Evolutionary conservation across 805 yeast species (phyloP), one percentile per base, ranked within the genome.

Genomic region (Priceomyces castillae): DNA sequence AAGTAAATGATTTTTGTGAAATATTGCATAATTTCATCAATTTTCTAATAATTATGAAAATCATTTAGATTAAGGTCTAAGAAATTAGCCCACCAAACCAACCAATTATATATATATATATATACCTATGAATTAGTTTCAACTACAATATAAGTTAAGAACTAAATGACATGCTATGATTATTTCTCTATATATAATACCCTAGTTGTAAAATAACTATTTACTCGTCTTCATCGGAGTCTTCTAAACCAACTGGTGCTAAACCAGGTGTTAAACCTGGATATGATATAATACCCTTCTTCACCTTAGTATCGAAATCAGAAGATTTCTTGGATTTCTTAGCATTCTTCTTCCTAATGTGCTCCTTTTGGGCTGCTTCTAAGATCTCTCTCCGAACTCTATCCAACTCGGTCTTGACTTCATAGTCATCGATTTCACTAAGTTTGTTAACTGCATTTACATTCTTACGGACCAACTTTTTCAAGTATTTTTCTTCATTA

Each of bases 201-300:
- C 6, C 14, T 12, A 9, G 25, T 28, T 28, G 31, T n/a, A 11
- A 28, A 12, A 11, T 10, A 11, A 12, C 15, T 28, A 11, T 11
- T n/a, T 33, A 16, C 23, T 34, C 37, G 4, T 56, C 59, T 4
- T 58, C 56, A 34, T 61, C 66, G 6, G 57, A 51, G 51, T 80
- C 83, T 35, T 78, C 75, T 50, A 73, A 69, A 28, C 81, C 90
- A 18, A 86, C 90, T 25, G 94, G 94, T 1, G 94, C 95, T 62
- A 86, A 73, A 48, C 95, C 95, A 1, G 94, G 95, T 0, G 95
- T 86, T 43, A 86, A 70, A 20, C 94, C 92, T 33, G 86, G 77
- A 47, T 66, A 64, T 3, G 77, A 61, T 48, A 74, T 62, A 30
- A 58, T 53, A 16, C 80, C 80, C 40, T 65, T 63, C 44, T 70